Conservation (phyloP, 1,284 basidiomycete genomes). For the Ceratobasidium sp. region DNA sequence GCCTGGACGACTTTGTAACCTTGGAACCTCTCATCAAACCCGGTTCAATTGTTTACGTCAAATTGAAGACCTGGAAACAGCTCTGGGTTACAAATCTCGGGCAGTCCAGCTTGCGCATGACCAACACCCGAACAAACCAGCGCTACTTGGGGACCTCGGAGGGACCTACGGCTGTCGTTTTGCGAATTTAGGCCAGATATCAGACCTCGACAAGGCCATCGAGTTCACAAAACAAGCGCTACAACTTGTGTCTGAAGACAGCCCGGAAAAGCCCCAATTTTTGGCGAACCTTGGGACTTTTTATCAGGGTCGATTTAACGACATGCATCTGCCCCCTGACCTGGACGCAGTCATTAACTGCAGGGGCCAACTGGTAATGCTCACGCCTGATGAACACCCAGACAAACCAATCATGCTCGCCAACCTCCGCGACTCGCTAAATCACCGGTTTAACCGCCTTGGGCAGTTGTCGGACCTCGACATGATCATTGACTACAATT, state of each 20-base stretch:
- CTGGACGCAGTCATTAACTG: not conserved
- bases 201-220: not conserved
- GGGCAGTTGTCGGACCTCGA: not conserved
- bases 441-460: conserved; percentile 4
- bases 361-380: too few species aligned
- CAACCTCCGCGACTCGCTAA: not conserved
- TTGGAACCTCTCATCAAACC: not conserved
- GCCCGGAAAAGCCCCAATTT: not conserved
- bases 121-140: not conserved
- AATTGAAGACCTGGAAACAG: not conserved
- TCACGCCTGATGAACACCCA: not conserved
- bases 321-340: not conserved
- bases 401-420: not conserved
- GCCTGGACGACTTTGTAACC: not conserved
- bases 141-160: not conserved
- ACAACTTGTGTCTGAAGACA: not conserved
- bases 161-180: not conserved
- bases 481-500: not conserved
- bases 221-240: not conserved
- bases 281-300: not conserved
- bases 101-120: not conserved
- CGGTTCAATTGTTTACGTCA: not conserved
- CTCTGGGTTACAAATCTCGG: not conserved
- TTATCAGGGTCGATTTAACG: not conserved
- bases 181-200: not conserved